These are phyloP conservation scores for Elymus sibiricus DNA, from an alignment of 176 grass and related monocot species.

Conservation along the genomic window DNA sequence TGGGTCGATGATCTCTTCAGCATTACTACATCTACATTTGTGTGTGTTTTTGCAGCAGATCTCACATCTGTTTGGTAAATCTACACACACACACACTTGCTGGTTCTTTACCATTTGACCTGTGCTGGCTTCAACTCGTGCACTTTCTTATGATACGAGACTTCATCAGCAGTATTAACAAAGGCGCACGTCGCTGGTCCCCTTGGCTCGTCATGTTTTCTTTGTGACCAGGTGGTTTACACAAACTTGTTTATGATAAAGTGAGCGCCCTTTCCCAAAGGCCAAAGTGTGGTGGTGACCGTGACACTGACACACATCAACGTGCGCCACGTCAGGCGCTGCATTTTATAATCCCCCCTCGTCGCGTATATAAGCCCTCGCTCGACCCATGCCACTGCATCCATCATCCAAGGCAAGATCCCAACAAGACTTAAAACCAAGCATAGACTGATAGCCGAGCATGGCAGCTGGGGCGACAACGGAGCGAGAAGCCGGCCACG, in stretches of 20 bases:
- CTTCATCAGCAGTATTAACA: background rate
- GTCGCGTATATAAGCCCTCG: constrained; percentile 11
- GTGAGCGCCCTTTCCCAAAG: background rate
- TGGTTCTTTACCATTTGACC: background rate
- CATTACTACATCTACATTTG: too few species aligned
- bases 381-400: background rate
- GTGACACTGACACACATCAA: background rate
- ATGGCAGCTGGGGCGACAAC: constrained; percentile 1
- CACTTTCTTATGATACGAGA: background rate
- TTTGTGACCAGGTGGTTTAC: background rate
- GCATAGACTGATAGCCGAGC: background rate
- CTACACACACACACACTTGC: background rate
- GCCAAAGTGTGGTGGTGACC: background rate
- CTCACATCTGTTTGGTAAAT: too few species aligned
- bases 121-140: background rate
- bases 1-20: too few species aligned
- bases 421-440: background rate
- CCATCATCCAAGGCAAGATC: background rate
- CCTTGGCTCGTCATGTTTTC: background rate
- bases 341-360: background rate
- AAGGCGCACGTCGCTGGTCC: background rate
- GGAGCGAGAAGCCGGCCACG: background rate
- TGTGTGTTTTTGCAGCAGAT: too few species aligned
- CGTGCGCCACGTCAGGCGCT: constrained; percentile 20
- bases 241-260: background rate